Evolutionary conservation across 2,329 filamentous ascomycete genomes (phyloP).

Genomic region (Phaeosphaeria sp.): DNA sequence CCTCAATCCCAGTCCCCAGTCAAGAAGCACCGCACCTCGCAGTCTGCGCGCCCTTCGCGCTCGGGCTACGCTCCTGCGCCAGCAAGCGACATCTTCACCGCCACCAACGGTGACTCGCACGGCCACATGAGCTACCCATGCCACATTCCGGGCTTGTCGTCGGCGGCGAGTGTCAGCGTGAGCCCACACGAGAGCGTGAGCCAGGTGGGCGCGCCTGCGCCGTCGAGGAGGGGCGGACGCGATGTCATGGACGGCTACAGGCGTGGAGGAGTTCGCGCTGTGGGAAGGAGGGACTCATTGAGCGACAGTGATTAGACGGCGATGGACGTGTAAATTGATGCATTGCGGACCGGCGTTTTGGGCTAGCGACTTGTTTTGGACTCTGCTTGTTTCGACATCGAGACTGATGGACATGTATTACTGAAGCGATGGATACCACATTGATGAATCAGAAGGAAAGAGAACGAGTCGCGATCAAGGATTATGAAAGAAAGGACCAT

Average conservation of each 20-base stretch:
- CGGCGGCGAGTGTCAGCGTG: conserved; percentile 41
- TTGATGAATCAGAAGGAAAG: neutral
- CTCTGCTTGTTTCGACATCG: too few species aligned
- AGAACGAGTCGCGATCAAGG: too few species aligned
- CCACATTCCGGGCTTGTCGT: conserved; percentile 62
- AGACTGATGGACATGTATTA: too few species aligned
- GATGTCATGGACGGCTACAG: conserved; percentile 54
- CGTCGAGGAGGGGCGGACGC: conserved; percentile 46
- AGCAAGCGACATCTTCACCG: conserved; percentile 45
- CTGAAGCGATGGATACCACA: neutral
- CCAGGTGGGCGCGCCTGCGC: conserved; percentile 45
- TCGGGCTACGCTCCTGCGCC: conserved; percentile 14
- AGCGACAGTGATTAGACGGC: conserved; percentile 58
- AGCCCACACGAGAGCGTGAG: conserved; percentile 45
- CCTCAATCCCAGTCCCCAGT: conserved; percentile 43
- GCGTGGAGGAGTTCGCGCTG: conserved; percentile 48
- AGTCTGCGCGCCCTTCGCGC: conserved; percentile 19
- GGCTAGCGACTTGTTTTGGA: neutral
- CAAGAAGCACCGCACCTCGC: conserved; percentile 42
- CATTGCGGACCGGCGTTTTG: neutral
- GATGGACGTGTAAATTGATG: neutral
- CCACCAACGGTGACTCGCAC: conserved; percentile 48
- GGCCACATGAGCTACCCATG: conserved; percentile 65
- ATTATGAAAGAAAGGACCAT: neutral
- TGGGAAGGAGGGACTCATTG: conserved; percentile 58